phyloP scores from a whole-genome alignment of 768 basidiomycete species.

The Dacryopinax primogenitus region DNA sequence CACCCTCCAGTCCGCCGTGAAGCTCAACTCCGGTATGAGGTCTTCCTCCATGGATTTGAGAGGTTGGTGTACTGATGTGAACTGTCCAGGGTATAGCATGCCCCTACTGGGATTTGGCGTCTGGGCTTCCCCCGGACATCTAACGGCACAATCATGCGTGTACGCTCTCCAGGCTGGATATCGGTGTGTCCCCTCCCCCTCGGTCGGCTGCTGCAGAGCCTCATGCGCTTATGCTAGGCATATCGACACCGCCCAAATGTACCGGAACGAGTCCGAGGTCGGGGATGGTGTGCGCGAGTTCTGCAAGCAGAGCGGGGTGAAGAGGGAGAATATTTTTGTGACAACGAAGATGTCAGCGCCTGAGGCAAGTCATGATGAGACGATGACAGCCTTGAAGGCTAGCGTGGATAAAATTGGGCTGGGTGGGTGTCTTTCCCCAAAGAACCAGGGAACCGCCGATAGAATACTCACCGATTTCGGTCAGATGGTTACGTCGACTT shows the following conservation, averaged over 20 bases:
- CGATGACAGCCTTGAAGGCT: slow-evolving; percentile 43
- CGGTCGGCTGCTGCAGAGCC: neutral
- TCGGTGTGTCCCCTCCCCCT: slow-evolving; percentile 15
- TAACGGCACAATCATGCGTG: slow-evolving; percentile 38
- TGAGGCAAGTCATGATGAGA: slow-evolving; percentile 50
- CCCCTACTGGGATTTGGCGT: slow-evolving; percentile 59
- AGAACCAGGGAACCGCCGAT: neutral
- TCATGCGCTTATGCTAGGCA: slow-evolving; percentile 30
- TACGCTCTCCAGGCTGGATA: slow-evolving; percentile 56
- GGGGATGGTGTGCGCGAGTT: slow-evolving; percentile 17
- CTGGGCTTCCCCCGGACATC: slow-evolving; percentile 46
- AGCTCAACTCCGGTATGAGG: neutral
- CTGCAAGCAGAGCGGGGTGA: slow-evolving; percentile 34
- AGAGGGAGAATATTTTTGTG: slow-evolving; percentile 50
- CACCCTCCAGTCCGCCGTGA: neutral
- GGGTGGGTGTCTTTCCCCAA: neutral
- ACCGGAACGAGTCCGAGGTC: slow-evolving; percentile 30
- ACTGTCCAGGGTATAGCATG: slow-evolving; percentile 38
- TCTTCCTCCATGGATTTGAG: neutral
- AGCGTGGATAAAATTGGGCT: slow-evolving; percentile 46
- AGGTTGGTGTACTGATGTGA: neutral
- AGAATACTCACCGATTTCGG: neutral
- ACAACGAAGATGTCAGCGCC: slow-evolving; percentile 55
- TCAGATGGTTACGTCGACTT: slow-evolving; percentile 49
- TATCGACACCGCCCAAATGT: slow-evolving; percentile 59